Evolutionary conservation across 495 filamentous ascomycete genomes (phyloP), one percentile per base, ranked within the genome.

Genomic region (Neurospora sp.): DNA sequence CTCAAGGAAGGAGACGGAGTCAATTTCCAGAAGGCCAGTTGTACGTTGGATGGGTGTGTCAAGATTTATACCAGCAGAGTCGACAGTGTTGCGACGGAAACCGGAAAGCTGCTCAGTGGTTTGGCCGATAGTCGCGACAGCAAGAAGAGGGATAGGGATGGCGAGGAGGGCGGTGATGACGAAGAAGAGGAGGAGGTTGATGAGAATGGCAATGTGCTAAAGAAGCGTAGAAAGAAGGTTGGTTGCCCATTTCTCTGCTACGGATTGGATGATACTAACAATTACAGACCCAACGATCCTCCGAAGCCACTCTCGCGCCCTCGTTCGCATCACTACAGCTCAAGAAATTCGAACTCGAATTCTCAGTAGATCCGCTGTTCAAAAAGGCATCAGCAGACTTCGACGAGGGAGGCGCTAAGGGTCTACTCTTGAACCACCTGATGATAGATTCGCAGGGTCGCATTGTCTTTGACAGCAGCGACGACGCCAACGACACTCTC

Each of bases 31-130:
- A 96, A 97, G 79, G 96, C 96, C 39, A 98, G 94, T 84, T 98
- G 95, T 82, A 99, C 96, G 11, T 86, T 99, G 31, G 96, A 99
- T 83, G 96, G 96, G 18, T 99, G 96, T 79, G 94, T 99, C 75
- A 99, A 99, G 85, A 98, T 99, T 78, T 99, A 99, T 80, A 99
- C 96, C 11, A 97, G 93, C 83, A 88, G 96, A 85, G 94, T 99
- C 35, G 96, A 99, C 83, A 98, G 96, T 78, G 96, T 99, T 66
- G 96, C 96, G 27, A 97, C 94, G 3, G 96, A 99, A 82, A 99
- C 96, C 0, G 94, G 94, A 31, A 97, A 97, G 81, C 86, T 99
- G 75, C 84, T 99, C 54, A 98, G 94, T 82, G 96, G 96, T 42
- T 84, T 99, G 75, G 96, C 96, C 27, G 96, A 99, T 74, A 96